phyloP scores from a whole-genome alignment of 2,329 filamentous ascomycete genomes.

The Beauveria rudraprayagi region DNA sequence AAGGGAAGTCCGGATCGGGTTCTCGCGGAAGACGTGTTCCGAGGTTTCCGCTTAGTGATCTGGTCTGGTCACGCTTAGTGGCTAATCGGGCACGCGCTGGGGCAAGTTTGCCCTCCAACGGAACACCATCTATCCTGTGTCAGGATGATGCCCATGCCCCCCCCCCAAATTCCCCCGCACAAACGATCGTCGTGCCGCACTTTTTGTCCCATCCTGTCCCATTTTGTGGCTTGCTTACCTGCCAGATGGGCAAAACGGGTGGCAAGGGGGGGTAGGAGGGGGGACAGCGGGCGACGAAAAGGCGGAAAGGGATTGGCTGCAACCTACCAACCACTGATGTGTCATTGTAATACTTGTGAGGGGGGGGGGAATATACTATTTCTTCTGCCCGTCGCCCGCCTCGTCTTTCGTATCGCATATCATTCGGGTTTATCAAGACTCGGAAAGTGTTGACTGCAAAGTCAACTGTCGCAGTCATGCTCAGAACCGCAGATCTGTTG shows the following conservation, averaged over 20 bases:
- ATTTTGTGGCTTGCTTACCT: not conserved
- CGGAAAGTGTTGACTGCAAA: not conserved
- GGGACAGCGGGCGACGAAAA: not conserved
- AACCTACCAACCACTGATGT: constrained; percentile 1
- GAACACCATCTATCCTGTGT: too few species aligned
- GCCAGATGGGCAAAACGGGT: not conserved
- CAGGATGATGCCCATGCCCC: too few species aligned
- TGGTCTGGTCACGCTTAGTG: not conserved
- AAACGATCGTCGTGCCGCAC: not conserved
- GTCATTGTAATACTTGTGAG: not conserved
- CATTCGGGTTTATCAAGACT: not conserved
- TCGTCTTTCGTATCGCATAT: not conserved
- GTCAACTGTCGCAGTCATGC: not conserved
- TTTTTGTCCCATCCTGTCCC: not conserved
- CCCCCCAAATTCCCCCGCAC: not conserved
- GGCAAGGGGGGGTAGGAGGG: not conserved
- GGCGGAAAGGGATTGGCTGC: not conserved
- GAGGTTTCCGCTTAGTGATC: not conserved
- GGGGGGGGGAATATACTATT: not conserved
- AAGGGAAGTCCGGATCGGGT: not conserved
- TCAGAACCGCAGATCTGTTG: not conserved
- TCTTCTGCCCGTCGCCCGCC: not conserved
- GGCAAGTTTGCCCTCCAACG: too few species aligned
- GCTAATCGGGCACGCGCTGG: not conserved
- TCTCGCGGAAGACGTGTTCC: constrained; percentile 1